Conservation (phyloP, 176 grass and related monocot genomes). For the Microstegium vimineum region DNA sequence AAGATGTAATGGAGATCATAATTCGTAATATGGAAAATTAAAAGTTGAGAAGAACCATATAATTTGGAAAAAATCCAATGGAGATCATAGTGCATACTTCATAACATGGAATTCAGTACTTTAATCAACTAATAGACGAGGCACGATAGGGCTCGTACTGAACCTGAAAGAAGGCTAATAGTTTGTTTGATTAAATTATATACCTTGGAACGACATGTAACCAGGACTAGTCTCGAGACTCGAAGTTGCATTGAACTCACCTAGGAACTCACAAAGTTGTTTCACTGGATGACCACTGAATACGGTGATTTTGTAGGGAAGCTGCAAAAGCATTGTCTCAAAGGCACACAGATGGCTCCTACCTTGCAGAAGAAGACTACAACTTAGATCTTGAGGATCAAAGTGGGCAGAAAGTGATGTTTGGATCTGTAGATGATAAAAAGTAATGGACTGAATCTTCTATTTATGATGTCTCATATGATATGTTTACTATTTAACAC, state of each 20-base stretch:
- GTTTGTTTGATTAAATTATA: not conserved
- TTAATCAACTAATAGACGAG: not conserved
- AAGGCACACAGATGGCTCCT: slow-evolving; percentile 87
- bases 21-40: not conserved
- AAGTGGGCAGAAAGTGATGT: slow-evolving; percentile 79
- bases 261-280: not conserved
- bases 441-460: slow-evolving; percentile 48
- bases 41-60: not conserved
- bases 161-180: not conserved
- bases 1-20: not conserved
- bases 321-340: slow-evolving; percentile 70
- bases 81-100: not conserved
- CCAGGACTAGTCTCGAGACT: not conserved
- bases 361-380: slow-evolving; percentile 70
- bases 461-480: not conserved
- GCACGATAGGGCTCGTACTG: not conserved
- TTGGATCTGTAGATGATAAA: slow-evolving; percentile 81
- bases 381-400: slow-evolving; percentile 96
- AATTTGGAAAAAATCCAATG: not conserved
- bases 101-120: not conserved
- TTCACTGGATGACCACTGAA: not conserved
- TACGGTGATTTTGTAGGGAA: slow-evolving; percentile 45
- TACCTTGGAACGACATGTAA: not conserved
- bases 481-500: not conserved
- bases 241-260: not conserved